A percentile compares a stretch with the other conserved stretches of the same genome.
These are phyloP conservation scores for Penicillium salamii DNA, from an alignment of 495 filamentous ascomycete species.

Conservation along the genomic window DNA sequence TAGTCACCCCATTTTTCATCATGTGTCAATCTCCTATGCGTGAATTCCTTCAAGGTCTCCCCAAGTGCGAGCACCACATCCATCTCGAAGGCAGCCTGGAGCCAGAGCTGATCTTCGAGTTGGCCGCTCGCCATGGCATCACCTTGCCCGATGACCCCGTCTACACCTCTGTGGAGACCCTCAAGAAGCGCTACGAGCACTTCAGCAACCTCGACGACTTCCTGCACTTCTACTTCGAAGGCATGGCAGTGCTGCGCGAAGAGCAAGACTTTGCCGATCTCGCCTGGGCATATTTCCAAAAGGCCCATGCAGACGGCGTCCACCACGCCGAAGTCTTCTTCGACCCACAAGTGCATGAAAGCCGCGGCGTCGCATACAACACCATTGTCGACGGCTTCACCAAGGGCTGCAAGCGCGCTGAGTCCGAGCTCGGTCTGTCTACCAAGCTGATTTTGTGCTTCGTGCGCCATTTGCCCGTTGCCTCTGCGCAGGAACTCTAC, in stretches of 20 bases:
- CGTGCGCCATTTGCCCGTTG: conserved; percentile 62
- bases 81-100: conserved; percentile 72
- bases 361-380: conserved; percentile 57
- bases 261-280: conserved; percentile 68
- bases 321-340: conserved; percentile 78
- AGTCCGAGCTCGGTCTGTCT: conserved; percentile 59
- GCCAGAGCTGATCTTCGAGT: conserved; percentile 64
- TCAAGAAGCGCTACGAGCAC: conserved; percentile 55
- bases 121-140: conserved; percentile 62
- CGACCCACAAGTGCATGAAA: conserved; percentile 71
- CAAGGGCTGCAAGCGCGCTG: conserved; percentile 57
- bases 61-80: conserved; percentile 79
- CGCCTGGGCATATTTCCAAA: conserved; percentile 68
- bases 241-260: conserved; percentile 62
- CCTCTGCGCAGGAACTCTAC: conserved; percentile 49
- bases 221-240: conserved; percentile 74
- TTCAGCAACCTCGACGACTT: conserved; percentile 77
- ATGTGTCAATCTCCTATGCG: conserved; percentile 48
- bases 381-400: conserved; percentile 60
- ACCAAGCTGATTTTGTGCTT: conserved; percentile 67
- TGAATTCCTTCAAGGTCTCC: conserved; percentile 61
- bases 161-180: conserved; percentile 57
- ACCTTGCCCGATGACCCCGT: conserved; percentile 58
- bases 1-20: background rate
- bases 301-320: conserved; percentile 62